Conservation (phyloP, 805 yeast species). For the Ogataea paradorogensis region DNA sequence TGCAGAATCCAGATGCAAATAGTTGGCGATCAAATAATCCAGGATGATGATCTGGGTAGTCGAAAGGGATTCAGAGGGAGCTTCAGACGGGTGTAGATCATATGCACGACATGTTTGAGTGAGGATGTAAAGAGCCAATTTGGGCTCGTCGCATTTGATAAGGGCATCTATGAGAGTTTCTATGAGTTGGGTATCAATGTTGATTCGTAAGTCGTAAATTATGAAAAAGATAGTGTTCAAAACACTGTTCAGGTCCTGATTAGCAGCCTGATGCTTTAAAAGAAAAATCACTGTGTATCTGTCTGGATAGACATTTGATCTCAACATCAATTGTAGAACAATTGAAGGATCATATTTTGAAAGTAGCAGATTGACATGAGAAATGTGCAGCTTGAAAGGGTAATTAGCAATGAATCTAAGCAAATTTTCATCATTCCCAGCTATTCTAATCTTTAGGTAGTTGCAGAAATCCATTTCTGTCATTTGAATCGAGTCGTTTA, state of each 20-base stretch:
- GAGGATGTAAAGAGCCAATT: constrained; percentile 12
- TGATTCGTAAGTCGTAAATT: constrained; percentile 10
- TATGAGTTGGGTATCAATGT: constrained; percentile 10
- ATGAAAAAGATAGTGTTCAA: constrained; percentile 8
- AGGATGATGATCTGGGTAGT: constrained; percentile 11
- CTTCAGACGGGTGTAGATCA: constrained; percentile 7
- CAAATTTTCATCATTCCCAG: neutral
- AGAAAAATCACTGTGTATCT: constrained; percentile 10
- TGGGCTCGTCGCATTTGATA: constrained; percentile 11
- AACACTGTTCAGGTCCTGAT: constrained; percentile 5
- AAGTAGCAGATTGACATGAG: constrained; percentile 14
- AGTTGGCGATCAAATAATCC: constrained; percentile 14
- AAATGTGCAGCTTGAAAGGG: constrained; percentile 7
- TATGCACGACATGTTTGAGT: constrained; percentile 11
- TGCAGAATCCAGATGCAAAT: constrained; percentile 1
- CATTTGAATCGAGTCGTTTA: constrained; percentile 1
- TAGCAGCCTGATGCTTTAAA: constrained; percentile 6
- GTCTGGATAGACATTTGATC: constrained; percentile 10
- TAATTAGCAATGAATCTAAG: constrained; percentile 4
- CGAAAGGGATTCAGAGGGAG: neutral
- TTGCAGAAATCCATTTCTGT: constrained; percentile 15
- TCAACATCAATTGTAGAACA: constrained; percentile 9
- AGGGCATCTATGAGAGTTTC: constrained; percentile 12
- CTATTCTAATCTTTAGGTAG: constrained; percentile 8
- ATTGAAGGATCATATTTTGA: neutral